Evolutionary conservation across 495 filamentous ascomycete species (phyloP).

Genomic region (Xylaria palmicola): DNA sequence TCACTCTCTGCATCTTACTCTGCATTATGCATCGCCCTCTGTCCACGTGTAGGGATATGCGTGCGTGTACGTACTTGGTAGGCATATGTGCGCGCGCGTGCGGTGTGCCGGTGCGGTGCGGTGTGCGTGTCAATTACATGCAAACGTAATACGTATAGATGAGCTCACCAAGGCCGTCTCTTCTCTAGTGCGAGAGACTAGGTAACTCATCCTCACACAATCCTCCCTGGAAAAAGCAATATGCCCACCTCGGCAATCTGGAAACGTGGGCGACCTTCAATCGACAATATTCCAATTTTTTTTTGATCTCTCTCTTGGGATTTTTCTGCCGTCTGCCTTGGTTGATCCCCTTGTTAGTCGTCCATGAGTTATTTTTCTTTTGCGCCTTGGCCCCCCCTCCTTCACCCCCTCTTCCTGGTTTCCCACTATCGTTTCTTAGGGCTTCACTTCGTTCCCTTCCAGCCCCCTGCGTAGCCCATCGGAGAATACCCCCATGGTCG

Average conservation of each 20-base stretch:
- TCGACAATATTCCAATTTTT: background rate
- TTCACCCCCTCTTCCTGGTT: background rate
- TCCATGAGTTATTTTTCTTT: conserved; percentile 15
- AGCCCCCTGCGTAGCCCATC: background rate
- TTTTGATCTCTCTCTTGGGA: too few species aligned
- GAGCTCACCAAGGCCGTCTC: background rate
- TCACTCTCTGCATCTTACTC: too few species aligned
- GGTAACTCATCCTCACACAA: background rate
- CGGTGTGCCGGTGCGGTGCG: background rate
- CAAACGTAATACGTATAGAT: background rate
- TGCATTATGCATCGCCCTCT: too few species aligned
- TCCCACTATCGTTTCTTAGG: background rate
- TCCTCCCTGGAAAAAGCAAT: conserved; percentile 3
- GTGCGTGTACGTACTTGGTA: background rate
- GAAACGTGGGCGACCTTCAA: background rate
- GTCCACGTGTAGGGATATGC: too few species aligned
- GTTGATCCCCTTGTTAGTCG: background rate
- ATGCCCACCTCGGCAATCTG: background rate
- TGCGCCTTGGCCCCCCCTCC: conserved; percentile 8
- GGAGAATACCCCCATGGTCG: background rate
- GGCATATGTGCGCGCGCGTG: background rate
- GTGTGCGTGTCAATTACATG: too few species aligned
- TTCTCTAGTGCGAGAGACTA: conserved; percentile 7
- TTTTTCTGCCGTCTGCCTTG: conserved; percentile 3
- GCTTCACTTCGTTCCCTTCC: background rate